These are phyloP conservation scores for Peronospora belbahrii DNA, from an alignment of 352 stramenopile genomes.

Conservation along the genomic window DNA sequence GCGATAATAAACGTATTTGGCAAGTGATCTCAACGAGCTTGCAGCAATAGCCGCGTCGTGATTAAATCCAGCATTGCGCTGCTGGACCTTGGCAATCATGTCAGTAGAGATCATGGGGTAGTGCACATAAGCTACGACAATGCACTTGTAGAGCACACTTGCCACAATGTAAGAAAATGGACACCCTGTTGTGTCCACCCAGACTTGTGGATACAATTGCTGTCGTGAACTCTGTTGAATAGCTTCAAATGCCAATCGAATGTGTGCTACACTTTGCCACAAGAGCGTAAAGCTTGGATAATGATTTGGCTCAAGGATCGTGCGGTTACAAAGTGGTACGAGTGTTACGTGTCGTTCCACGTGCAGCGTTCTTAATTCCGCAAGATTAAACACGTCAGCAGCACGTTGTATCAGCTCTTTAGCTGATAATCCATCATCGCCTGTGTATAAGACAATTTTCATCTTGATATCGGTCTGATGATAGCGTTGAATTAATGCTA, in stretches of 20 bases:
- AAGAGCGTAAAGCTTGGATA: constrained; percentile 93
- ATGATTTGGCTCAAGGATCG: constrained; percentile 59
- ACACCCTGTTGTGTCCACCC: constrained; percentile 96
- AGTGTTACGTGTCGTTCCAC: constrained; percentile 59
- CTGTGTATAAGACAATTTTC: constrained; percentile 58
- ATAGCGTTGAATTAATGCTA: constrained; percentile 68
- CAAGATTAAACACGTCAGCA: constrained; percentile 79
- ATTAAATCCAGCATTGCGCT: constrained; percentile 90
- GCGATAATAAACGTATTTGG: constrained; percentile 95
- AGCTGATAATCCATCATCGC: constrained; percentile 61
- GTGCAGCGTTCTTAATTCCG: constrained; percentile 47
- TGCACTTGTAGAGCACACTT: constrained; percentile 72
- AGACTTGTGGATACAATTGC: constrained; percentile 78
- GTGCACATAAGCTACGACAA: constrained; percentile 95
- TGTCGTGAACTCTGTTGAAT: constrained; percentile 48
- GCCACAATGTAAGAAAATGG: constrained; percentile 95
- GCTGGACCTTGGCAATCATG: constrained; percentile 93
- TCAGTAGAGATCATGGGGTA: constrained; percentile 99
- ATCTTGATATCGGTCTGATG: constrained; percentile 14
- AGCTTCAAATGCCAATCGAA: constrained; percentile 85
- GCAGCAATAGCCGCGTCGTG: constrained; percentile 82
- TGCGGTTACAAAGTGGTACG: constrained; percentile 59
- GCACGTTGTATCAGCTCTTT: constrained; percentile 70
- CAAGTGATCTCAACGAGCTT: constrained; percentile 67
- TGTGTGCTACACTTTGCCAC: constrained; percentile 92